Evolutionary conservation across 2,329 filamentous ascomycete genomes (phyloP).

Genomic region (Thelonectria discophora): DNA sequence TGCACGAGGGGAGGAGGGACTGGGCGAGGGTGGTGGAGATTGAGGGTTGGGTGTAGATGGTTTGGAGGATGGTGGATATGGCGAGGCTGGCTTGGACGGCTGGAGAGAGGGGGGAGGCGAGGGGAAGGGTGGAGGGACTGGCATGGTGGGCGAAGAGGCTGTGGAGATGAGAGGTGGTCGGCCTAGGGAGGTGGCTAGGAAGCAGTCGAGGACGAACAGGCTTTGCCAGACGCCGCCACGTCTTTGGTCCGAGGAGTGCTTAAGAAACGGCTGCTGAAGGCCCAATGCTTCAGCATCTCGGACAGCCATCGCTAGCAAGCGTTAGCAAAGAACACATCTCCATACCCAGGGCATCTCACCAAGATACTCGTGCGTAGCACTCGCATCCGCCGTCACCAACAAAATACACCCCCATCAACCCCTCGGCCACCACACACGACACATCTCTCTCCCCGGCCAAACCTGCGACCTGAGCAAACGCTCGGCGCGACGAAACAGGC

Average conservation of each 20-base stretch:
- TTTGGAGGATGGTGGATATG: constrained; percentile 66
- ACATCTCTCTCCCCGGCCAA: constrained; percentile 67
- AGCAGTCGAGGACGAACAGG: constrained; percentile 70
- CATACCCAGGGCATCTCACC: constrained; percentile 50
- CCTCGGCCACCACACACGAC: constrained; percentile 70
- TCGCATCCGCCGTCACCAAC: constrained; percentile 68
- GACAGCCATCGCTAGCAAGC: constrained; percentile 65
- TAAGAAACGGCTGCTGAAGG: constrained; percentile 63
- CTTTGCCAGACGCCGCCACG: constrained; percentile 72
- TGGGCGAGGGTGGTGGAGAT: constrained; percentile 66
- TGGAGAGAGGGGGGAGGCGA: constrained; percentile 54
- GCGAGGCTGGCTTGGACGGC: constrained; percentile 66
- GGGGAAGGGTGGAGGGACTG: constrained; percentile 44
- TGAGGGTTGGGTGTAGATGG: constrained; percentile 67
- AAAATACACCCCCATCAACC: constrained; percentile 72
- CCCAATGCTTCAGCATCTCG: constrained; percentile 70
- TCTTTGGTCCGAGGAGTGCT: constrained; percentile 54
- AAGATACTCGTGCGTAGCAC: constrained; percentile 69
- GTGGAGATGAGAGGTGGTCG: constrained; percentile 69
- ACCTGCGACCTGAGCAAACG: constrained; percentile 52
- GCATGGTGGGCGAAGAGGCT: constrained; percentile 63
- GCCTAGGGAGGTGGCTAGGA: constrained; percentile 69
- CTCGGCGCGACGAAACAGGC: constrained; percentile 69
- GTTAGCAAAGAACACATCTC: constrained; percentile 13
- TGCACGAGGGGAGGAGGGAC: constrained; percentile 57